Conservation (phyloP, 306 rosid species). For the Vachellia pachyceras region DNA sequence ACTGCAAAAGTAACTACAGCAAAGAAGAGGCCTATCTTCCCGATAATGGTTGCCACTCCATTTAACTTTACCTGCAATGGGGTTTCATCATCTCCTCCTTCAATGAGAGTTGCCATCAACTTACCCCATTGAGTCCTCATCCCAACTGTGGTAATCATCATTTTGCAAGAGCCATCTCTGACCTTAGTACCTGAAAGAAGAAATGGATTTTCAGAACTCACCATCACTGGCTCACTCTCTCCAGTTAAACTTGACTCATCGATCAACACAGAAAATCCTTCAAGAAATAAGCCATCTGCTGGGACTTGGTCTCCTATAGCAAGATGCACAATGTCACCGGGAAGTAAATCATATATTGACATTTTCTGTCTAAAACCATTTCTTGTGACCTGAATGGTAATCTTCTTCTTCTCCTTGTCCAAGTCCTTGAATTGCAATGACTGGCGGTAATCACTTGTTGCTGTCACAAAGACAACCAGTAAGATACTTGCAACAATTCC, state of each 20-base stretch:
- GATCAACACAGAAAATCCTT: slow-evolving; percentile 82
- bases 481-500: slow-evolving; percentile 96
- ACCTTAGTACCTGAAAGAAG: slow-evolving; percentile 96
- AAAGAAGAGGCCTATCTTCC: slow-evolving; percentile 90
- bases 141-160: slow-evolving; percentile 92
- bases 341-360: slow-evolving; percentile 90
- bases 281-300: slow-evolving; percentile 86
- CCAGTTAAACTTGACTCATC: slow-evolving; percentile 98
- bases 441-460: slow-evolving; percentile 93
- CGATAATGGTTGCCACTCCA: slow-evolving; percentile 96
- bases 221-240: slow-evolving; percentile 94
- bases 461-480: slow-evolving; percentile 92
- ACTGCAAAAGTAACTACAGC: slow-evolving; percentile 87
- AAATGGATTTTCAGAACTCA: slow-evolving; percentile 68
- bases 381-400: slow-evolving; percentile 88
- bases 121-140: slow-evolving; percentile 99
- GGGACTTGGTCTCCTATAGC: slow-evolving; percentile 95
- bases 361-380: slow-evolving; percentile 87
- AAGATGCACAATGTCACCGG: slow-evolving; percentile 93
- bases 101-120: slow-evolving; percentile 92
- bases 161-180: slow-evolving; percentile 93
- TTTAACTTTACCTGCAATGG: slow-evolving; percentile 94
- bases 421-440: slow-evolving; percentile 92
- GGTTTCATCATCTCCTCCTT: slow-evolving; percentile 98
- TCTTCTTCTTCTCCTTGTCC: slow-evolving; percentile 97